Percentiles rank a stretch among this genome's conserved stretches.
Evolutionary conservation across 345 rosid species (phyloP).

Genomic region (Acer campestre): DNA sequence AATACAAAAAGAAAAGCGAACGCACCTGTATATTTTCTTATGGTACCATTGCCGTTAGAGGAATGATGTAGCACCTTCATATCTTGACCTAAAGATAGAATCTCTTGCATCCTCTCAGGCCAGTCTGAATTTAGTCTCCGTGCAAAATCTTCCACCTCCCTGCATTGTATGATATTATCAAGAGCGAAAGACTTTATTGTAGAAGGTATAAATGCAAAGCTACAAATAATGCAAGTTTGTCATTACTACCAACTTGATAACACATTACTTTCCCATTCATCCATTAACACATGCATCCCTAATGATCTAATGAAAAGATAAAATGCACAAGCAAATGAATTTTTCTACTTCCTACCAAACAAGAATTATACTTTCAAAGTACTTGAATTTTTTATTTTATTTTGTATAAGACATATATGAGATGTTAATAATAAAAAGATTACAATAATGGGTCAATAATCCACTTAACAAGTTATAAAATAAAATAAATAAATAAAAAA

Average conservation of each 20-base stretch:
- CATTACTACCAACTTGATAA: constrained; percentile 5
- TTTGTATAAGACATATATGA: no score
- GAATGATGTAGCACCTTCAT: constrained; percentile 50
- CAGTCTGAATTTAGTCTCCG: constrained; percentile 82
- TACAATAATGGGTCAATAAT: no score
- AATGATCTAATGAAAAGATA: background rate
- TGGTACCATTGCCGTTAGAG: constrained; percentile 54
- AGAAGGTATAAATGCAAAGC: background rate
- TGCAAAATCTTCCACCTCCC: constrained; percentile 96
- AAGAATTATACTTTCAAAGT: background rate
- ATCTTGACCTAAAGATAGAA: constrained; percentile 60
- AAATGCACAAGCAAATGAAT: background rate
- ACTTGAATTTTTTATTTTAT: background rate
- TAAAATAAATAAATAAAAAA: no score
- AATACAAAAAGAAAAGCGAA: constrained; percentile 4
- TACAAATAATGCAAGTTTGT: background rate
- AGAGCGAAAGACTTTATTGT: background rate
- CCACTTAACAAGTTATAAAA: background rate
- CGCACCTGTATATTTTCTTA: constrained; percentile 56
- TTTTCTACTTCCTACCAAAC: background rate
- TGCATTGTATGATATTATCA: constrained; percentile 16
- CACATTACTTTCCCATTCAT: constrained; percentile 4
- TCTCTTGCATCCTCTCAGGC: constrained; percentile 78
- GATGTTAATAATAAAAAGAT: background rate
- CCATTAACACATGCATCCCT: background rate